phyloP scores from a whole-genome alignment of 768 basidiomycete genomes.

The Calocybe indica region DNA sequence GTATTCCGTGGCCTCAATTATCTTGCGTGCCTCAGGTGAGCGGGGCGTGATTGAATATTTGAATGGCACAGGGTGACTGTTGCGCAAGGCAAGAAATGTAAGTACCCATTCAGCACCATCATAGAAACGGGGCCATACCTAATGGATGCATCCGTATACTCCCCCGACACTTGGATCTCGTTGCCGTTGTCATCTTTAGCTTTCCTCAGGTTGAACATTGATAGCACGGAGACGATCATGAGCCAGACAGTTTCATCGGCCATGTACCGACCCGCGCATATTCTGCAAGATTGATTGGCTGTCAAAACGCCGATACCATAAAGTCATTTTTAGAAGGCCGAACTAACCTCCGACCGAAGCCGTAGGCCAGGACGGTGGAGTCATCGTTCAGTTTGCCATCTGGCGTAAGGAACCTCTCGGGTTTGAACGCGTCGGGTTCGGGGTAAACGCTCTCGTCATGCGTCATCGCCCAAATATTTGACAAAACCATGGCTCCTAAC shows the following conservation, averaged over 20 bases:
- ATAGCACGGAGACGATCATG: not conserved
- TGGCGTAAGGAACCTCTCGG: not conserved
- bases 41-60: slow-evolving; percentile 23
- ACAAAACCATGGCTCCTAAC: not conserved
- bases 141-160: not conserved
- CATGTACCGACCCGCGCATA: not conserved
- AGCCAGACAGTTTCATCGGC: not conserved
- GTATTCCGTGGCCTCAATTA: slow-evolving; percentile 9
- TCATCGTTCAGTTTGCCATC: not conserved
- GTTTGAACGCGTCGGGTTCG: not conserved
- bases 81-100: too few relatives aligned
- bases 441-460: not conserved
- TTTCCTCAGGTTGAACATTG: not conserved
- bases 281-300: not conserved
- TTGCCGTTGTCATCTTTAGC: not conserved
- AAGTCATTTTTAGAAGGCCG: not conserved
- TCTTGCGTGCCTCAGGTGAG: slow-evolving; percentile 13
- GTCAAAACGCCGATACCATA: not conserved
- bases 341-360: not conserved
- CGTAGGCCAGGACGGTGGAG: not conserved
- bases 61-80: slow-evolving; percentile 11
- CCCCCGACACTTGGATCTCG: not conserved
- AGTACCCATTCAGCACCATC: too few relatives aligned
- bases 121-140: not conserved
- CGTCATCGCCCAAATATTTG: not conserved